Base-by-base conservation (phyloP, 768 basidiomycete species). In the Pleurotus sapidus region DNA sequence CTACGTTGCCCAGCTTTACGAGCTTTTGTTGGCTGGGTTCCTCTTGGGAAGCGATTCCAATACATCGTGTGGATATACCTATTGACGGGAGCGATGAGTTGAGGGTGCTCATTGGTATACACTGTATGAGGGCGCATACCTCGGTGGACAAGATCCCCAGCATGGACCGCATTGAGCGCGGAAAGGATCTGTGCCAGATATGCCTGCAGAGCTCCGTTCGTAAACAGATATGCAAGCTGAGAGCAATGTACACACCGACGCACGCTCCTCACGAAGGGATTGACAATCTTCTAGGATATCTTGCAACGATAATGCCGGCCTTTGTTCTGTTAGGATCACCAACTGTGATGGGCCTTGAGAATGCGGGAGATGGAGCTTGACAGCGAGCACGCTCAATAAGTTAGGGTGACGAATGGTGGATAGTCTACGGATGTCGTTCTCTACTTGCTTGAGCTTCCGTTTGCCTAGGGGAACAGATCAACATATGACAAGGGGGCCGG, bases 201-300 rank as follows among this genome's bases (percentile, higher is more conserved):
- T 57, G 90, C 91, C 88, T 92, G 58, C n/a, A 15, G 49, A 30
- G 20, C 3, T 34, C 30, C 30, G 30, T 34, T 34, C 30, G 30
- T 34, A 34, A 34, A 11, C 8, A 34, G 9, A 34, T 34, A 34
- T 11, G 17, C 40, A 58, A 54, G 40, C 14, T 14, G 20, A 18
- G 38, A 39, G 18, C 11, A 45, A 11, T 48, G 53, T 15, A 66
- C 83, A 53, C 61, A 92, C 90, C 40, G 80, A 77, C 15, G 87
- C 87, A 23, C 88, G 78, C 38, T 86, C 85, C 66, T 90, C 84
- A 48, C 84, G 80, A n/a, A 95, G 71, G n/a, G 74, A 78, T 30
- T 89, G 86, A 51, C 83, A 86, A 63, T 91, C 88, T 59, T 88
- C 83, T n/a, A 95, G 72, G 4, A 94, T 80, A 58, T 92, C 89